Conservation (phyloP, 2,329 filamentous ascomycete species). For the Aureobasidium sp. region DNA sequence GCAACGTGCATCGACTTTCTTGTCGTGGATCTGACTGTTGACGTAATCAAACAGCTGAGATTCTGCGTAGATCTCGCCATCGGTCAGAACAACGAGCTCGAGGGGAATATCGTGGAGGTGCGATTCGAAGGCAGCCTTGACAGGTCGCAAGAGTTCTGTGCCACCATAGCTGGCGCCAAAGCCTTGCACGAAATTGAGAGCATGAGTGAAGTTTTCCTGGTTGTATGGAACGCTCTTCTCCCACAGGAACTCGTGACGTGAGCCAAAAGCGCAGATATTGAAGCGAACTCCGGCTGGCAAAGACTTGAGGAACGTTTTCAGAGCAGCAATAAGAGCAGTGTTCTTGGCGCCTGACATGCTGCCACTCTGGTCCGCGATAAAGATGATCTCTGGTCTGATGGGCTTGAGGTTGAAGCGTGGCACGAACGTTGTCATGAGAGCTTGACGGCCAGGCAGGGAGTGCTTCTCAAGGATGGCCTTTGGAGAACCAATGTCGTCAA, state of each 20-base stretch:
- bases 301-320: conserved; percentile 60
- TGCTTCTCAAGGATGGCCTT: conserved; percentile 61
- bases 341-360: conserved; percentile 54
- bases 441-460: conserved; percentile 54
- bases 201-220: conserved; percentile 38
- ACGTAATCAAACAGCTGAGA: conserved; percentile 43
- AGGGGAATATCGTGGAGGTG: conserved; percentile 41
- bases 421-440: conserved; percentile 64
- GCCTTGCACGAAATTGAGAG: conserved; percentile 36
- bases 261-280: conserved; percentile 65
- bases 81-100: conserved; percentile 51
- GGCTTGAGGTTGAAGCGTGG: conserved; percentile 59
- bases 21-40: conserved; percentile 35
- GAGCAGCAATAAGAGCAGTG: conserved; percentile 45
- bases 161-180: conserved; percentile 47
- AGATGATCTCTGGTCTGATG: conserved; percentile 57
- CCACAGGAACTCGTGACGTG: conserved; percentile 41
- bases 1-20: conserved; percentile 43
- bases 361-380: conserved; percentile 65
- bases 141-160: conserved; percentile 45
- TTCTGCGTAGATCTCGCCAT: conserved; percentile 49
- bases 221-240: conserved; percentile 41
- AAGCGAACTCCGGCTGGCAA: conserved; percentile 58
- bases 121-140: conserved; percentile 42
- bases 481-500: conserved; percentile 54